These are phyloP conservation scores for Puccinia novopanici DNA, from an alignment of 1,284 basidiomycete genomes.

Conservation along the genomic window DNA sequence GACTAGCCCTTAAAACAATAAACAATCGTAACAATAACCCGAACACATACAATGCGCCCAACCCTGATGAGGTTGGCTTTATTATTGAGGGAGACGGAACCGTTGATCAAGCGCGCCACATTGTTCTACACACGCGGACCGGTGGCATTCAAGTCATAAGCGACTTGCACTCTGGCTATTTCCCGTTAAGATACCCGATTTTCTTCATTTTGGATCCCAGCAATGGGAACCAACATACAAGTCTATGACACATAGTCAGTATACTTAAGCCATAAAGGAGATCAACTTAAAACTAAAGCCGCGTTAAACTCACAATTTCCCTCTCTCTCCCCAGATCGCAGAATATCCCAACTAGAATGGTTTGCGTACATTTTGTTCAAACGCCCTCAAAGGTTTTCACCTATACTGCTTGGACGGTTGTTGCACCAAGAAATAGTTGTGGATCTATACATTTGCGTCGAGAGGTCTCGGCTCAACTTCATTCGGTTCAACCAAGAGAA, in stretches of 20 bases:
- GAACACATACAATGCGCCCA: too few species aligned
- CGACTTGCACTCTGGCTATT: constrained; percentile 26
- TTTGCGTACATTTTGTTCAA: not conserved
- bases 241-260: not conserved
- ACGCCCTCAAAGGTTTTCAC: not conserved
- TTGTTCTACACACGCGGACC: not conserved
- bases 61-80: constrained; percentile 21
- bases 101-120: not conserved
- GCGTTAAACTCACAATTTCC: too few species aligned
- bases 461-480: not conserved
- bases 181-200: constrained; percentile 1
- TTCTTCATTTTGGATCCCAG: too few species aligned
- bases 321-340: constrained; percentile 55
- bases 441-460: constrained; percentile 21
- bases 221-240: too few species aligned
- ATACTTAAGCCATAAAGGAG: not conserved
- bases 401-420: constrained; percentile 59
- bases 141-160: not conserved
- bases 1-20: too few species aligned
- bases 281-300: not conserved
- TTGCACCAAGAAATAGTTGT: constrained; percentile 14
- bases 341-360: constrained; percentile 22
- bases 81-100: not conserved
- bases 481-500: not conserved
- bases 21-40: too few species aligned